These are phyloP conservation scores for Thermothelomyces thermophilus DNA, from an alignment of 2,329 filamentous ascomycete species.

Conservation along the genomic window DNA sequence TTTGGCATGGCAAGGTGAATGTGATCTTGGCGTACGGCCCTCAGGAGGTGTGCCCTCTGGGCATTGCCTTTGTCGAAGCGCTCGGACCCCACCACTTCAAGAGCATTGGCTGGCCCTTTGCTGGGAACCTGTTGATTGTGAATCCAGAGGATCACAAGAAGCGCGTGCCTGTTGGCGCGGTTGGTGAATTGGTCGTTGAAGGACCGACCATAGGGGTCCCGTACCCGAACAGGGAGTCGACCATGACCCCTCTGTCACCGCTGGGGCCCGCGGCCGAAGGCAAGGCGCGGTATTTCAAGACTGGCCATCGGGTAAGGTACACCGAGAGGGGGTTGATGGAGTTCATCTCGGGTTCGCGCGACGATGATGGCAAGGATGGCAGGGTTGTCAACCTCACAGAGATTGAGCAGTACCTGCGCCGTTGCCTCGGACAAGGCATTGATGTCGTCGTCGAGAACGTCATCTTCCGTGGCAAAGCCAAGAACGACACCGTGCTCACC, in stretches of 20 bases:
- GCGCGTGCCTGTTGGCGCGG: slow-evolving; percentile 46
- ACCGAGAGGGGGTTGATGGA: slow-evolving; percentile 43
- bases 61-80: slow-evolving; percentile 43
- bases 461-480: slow-evolving; percentile 36
- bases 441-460: slow-evolving; percentile 46
- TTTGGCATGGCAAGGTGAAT: slow-evolving; percentile 41
- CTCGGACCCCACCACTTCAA: slow-evolving; percentile 32
- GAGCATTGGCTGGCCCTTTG: slow-evolving; percentile 42
- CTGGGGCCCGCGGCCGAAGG: slow-evolving; percentile 25
- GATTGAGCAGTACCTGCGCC: slow-evolving; percentile 42
- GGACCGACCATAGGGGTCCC: slow-evolving; percentile 44
- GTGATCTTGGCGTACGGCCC: slow-evolving; percentile 47
- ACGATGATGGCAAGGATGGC: slow-evolving; percentile 36
- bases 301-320: slow-evolving; percentile 45
- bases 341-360: slow-evolving; percentile 39
- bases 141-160: slow-evolving; percentile 44
- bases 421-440: slow-evolving; percentile 39
- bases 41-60: slow-evolving; percentile 45
- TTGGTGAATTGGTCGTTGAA: slow-evolving; percentile 56
- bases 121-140: slow-evolving; percentile 47
- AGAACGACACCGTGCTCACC: slow-evolving; percentile 34
- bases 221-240: slow-evolving; percentile 29
- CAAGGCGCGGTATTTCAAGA: slow-evolving; percentile 40
- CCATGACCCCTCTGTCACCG: slow-evolving; percentile 20
- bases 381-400: slow-evolving; percentile 36